Evolutionary conservation across 2,329 filamentous ascomycete species (phyloP), one percentile per base, ranked within the genome.

Genomic region (Talaromyces albobiverticillius): DNA sequence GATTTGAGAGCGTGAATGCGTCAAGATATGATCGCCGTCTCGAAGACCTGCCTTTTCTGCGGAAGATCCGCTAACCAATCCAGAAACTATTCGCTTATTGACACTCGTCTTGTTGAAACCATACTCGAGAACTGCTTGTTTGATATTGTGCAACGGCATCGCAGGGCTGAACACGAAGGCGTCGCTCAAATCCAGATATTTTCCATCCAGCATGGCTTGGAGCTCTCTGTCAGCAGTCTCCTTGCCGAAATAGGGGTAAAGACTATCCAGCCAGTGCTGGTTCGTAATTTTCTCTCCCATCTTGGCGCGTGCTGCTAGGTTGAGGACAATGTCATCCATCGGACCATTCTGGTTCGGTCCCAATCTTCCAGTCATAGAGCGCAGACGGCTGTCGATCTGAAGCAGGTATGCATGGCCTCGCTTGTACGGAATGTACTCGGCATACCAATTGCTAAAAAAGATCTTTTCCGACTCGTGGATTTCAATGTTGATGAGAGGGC

Each of bases 311-410:
- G 26, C 26, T 29, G 26, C 26, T 13, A 40, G 13, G 36, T 40
- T 13, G 14, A 40, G 5, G 4, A 40, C 36, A n/a, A 40, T 40
- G 18, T 40, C 36, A 20, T 40, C 36, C 36, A 40, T n/a, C 13
- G 36, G 36, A 7, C 36, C 18, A 20, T 40, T 40, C 18, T 40
- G 36, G 13, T n/a, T 40, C 14, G 36, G 36, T 6, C 36, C 36
- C 6, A 40, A 40, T n/a, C 36, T n/a, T 20, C 36, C 36, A 13
- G 36, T 40, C 18, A 40, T 20, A 4, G 13, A 4, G 4, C 36
- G 13, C 6, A 20, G 18, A n/a, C 36, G 36, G 36, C 18, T 40
- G 13, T 40, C 36, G 13, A 40, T 66, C 36, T n/a, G 14, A n/a
- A 40, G 36, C 13, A 40, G 36, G 18, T 40, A 40, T n/a, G 36